These are phyloP conservation scores for Phaeodactylum tricornutum DNA, from an alignment of 108 stramenopile species.

Conservation along the genomic window DNA sequence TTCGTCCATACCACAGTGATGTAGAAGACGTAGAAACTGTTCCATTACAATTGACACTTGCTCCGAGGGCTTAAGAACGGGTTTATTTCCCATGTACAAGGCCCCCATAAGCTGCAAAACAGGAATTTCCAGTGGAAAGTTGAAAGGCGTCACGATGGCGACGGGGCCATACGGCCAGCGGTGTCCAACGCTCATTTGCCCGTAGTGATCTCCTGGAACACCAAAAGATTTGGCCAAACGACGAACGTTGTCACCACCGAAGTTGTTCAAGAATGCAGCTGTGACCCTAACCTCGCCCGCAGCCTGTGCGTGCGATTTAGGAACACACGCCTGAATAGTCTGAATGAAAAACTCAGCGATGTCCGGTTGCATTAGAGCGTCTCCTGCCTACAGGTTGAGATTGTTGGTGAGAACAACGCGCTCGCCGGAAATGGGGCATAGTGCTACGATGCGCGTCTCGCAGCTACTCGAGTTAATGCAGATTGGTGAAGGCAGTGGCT, in stretches of 20 bases:
- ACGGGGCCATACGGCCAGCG: constrained; percentile 97
- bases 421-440: no score
- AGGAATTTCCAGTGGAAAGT: constrained; percentile 94
- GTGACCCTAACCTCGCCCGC: constrained; percentile 82
- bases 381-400: constrained; percentile 41
- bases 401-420: no score
- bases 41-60: constrained; percentile 77
- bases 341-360: constrained; percentile 85
- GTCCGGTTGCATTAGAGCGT: constrained; percentile 56
- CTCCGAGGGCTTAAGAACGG: constrained; percentile 78
- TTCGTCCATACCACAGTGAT: constrained; percentile 87
- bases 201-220: constrained; percentile 91
- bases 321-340: constrained; percentile 86
- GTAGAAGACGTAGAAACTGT: constrained; percentile 82
- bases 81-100: constrained; percentile 98
- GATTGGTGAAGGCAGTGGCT: neutral
- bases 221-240: constrained; percentile 82
- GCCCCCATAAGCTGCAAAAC: constrained; percentile 96
- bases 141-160: constrained; percentile 92
- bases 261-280: constrained; percentile 81
- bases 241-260: constrained; percentile 89
- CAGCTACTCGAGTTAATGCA: neutral
- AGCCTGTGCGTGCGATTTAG: constrained; percentile 92
- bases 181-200: constrained; percentile 88
- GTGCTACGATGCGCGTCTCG: no score